Conservation (phyloP, 1,284 basidiomycete species). For the Ceratobasidium papillatum region DNA sequence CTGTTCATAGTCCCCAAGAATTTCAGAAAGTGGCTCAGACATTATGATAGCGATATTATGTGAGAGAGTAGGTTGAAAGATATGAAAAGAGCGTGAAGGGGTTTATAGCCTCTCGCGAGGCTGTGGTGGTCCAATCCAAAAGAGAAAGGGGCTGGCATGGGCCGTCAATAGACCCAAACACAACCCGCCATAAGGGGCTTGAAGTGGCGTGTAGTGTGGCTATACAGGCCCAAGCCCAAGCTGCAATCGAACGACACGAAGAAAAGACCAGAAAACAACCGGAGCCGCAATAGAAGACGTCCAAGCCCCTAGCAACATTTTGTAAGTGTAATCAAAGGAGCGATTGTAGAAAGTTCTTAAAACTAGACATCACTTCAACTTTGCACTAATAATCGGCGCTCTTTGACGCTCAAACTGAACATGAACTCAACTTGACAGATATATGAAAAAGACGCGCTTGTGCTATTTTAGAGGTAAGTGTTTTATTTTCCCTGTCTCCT, state of each 20-base stretch:
- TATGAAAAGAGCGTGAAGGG: not conserved
- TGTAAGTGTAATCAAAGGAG: no score
- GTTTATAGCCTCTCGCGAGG: not conserved
- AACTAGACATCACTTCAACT: no score
- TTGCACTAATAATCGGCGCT: no score
- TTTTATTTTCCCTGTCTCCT: no score
- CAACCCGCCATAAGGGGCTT: not conserved
- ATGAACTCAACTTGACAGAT: no score
- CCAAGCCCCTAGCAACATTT: not conserved
- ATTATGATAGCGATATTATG: not conserved
- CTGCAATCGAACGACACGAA: not conserved
- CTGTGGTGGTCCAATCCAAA: slow-evolving; percentile 3
- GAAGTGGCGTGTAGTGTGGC: not conserved
- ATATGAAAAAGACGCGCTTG: no score
- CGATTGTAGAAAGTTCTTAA: no score
- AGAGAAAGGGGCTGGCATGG: not conserved
- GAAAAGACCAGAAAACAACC: not conserved
- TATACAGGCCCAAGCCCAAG: not conserved
- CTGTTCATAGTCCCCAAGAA: not conserved
- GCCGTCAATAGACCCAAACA: not conserved
- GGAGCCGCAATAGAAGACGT: not conserved
- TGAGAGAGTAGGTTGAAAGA: not conserved
- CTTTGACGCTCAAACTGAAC: no score
- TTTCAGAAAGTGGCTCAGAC: not conserved
- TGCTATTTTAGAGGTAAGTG: no score